These are phyloP conservation scores for Solanum phureja DNA, from an alignment of 257 asterid genomes.

Conservation along the genomic window DNA sequence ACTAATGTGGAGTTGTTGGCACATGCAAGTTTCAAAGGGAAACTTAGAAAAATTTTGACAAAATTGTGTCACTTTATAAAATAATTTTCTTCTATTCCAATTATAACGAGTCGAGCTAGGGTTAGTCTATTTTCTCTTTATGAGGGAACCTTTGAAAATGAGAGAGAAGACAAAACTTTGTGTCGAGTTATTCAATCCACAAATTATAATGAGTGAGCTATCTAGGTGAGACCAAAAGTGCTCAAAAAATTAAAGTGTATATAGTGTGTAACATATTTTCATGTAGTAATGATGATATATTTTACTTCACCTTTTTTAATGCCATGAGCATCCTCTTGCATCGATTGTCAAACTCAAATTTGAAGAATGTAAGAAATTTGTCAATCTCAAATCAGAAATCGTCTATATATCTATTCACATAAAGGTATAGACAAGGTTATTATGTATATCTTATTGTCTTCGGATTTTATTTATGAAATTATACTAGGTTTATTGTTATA, in stretches of 20 bases:
- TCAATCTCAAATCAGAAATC: background rate
- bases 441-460: background rate
- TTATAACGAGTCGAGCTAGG: background rate
- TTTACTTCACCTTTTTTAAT: background rate
- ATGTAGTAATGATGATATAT: background rate
- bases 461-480: background rate
- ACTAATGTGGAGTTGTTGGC: background rate
- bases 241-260: background rate
- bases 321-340: background rate
- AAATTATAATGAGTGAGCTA: background rate
- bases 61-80: background rate
- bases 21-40: background rate
- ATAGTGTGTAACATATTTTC: background rate
- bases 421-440: background rate
- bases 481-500: accelerated
- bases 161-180: background rate
- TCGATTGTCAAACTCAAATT: background rate
- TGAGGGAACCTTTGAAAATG: background rate
- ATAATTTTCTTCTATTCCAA: background rate
- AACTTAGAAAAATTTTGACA: background rate
- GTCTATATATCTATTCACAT: background rate
- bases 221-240: background rate
- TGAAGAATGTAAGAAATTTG: background rate
- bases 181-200: background rate
- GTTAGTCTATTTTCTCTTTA: background rate